Conservation (phyloP, 2,329 filamentous ascomycete species). For the Stromatinia cepivora region DNA sequence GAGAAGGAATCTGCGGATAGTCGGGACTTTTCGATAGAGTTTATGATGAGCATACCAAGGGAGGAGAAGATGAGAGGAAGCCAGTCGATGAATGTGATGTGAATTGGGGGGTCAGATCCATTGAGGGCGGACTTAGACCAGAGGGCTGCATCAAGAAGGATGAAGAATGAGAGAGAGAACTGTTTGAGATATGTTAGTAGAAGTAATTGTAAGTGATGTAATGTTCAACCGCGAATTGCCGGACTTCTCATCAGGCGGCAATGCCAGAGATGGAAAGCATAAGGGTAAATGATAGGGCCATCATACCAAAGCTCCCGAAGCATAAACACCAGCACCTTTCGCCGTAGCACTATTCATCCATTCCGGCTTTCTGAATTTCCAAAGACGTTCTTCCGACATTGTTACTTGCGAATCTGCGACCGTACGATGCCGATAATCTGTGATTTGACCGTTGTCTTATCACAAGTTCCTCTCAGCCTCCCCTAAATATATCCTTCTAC, state of each 20-base stretch:
- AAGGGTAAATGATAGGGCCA: neutral
- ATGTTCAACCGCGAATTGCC: neutral
- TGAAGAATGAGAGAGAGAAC: slow-evolving; percentile 70
- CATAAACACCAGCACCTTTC: slow-evolving; percentile 64
- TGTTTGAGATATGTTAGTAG: slow-evolving; percentile 36
- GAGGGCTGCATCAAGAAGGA: slow-evolving; percentile 66
- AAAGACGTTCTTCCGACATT: slow-evolving; percentile 66
- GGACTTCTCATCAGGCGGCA: neutral
- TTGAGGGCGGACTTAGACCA: slow-evolving; percentile 64
- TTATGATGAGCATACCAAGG: slow-evolving; percentile 70
- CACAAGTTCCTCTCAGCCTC: neutral
- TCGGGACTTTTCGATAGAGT: slow-evolving; percentile 66
- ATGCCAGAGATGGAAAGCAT: slow-evolving; percentile 7
- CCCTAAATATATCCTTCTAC: neutral
- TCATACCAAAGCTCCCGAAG: slow-evolving; percentile 62
- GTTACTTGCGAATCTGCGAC: neutral
- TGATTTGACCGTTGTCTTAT: neutral
- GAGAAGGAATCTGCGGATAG: slow-evolving; percentile 63
- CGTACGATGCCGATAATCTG: neutral
- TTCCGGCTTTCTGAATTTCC: slow-evolving; percentile 65
- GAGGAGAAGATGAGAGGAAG: slow-evolving; percentile 66
- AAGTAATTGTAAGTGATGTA: neutral
- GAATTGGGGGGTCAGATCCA: slow-evolving; percentile 53
- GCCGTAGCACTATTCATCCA: slow-evolving; percentile 66
- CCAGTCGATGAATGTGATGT: slow-evolving; percentile 70